Evolutionary conservation across 352 stramenopile genomes (phyloP), one percentile per base, ranked within the genome.

Genomic region (Plasmopara halstedii): DNA sequence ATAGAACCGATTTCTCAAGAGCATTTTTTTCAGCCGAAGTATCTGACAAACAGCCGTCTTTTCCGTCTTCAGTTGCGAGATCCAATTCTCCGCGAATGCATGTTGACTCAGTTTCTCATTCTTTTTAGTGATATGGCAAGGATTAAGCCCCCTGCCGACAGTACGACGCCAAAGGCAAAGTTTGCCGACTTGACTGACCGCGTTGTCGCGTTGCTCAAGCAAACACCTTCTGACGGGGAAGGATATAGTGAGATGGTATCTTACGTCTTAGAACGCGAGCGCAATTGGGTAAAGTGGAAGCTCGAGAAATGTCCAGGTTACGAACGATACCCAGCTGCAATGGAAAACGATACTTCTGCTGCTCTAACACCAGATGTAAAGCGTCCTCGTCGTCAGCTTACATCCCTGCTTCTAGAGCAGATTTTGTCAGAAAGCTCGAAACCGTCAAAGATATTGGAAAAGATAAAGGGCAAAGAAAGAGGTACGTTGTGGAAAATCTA

Each of bases 231-330:
- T 2, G 83, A 94, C 50, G 84, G 85, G 14, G 72, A 93, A 44
- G 69, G 78, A 6, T 96, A 90, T 37, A 90, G 73, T n/a, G 67
- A 87, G n/a, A 89, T 94, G 73, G 73, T 96, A 13, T 61, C 74
- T 17, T 67, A 70, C 17, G 82, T 96, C 29, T 58, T 96, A 5
- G 75, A 94, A 43, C 78, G 87, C 6, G 87, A 96, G 59, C 73
- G 74, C 20, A 91, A 94, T 46, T 96, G 83, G 83, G 84, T 88
- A 35, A 79, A 88, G 53, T 96, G 87, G 87, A 96, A 96, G 53
- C 55, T 73, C 19, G 79, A 93, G n/a, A 89, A 88, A 43, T 95
- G 85, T 53, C 77, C 74, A 8, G 67, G 53, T 40, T 92, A 90
- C 42, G 82, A 94, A 33, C 76, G 69, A 15, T 78, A 70, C 20